A percentile compares a stretch with the other conserved stretches of the same genome.
Conservation (phyloP, 495 filamentous ascomycete genomes). For the Hypoxylon cercidicola region DNA sequence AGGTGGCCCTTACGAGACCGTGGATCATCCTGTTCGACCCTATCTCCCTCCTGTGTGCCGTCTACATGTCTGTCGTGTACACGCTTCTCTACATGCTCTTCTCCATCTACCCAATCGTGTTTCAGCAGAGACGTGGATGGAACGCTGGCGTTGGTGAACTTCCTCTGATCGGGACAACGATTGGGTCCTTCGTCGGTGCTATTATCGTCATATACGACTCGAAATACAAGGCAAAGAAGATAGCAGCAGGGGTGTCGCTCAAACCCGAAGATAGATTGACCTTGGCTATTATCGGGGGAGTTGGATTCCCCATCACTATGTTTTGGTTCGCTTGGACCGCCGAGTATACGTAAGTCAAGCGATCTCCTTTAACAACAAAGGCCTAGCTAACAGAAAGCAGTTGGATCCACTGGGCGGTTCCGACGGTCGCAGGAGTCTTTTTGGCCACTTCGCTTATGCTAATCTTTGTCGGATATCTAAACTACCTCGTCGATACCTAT, state of each 20-base stretch:
- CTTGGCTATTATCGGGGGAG: constrained; percentile 58
- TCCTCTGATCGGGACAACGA: constrained; percentile 55
- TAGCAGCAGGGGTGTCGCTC: constrained; percentile 31
- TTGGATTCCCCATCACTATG: constrained; percentile 59
- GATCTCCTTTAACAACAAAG: neutral
- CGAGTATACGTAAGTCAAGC: constrained; percentile 29
- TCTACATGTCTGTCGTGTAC: constrained; percentile 65
- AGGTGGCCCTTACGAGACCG: constrained; percentile 61
- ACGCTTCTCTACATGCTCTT: constrained; percentile 65
- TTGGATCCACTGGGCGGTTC: constrained; percentile 60
- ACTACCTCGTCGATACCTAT: constrained; percentile 78
- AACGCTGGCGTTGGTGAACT: constrained; percentile 64
- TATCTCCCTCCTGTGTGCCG: constrained; percentile 57
- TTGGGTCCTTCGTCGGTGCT: constrained; percentile 55
- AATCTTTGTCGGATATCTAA: constrained; percentile 64
- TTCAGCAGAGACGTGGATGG: constrained; percentile 64
- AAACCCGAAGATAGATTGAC: constrained; percentile 57
- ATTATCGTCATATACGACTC: constrained; percentile 49
- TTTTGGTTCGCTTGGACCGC: constrained; percentile 67
- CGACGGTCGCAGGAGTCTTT: constrained; percentile 54
- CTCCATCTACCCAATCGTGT: constrained; percentile 62
- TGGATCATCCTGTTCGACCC: constrained; percentile 56
- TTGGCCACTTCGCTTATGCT: constrained; percentile 50
- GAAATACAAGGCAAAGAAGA: constrained; percentile 41
- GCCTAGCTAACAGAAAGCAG: constrained; percentile 19